phyloP scores from a whole-genome alignment of 2,329 filamentous ascomycete species.

The Aureobasidium sp. region DNA sequence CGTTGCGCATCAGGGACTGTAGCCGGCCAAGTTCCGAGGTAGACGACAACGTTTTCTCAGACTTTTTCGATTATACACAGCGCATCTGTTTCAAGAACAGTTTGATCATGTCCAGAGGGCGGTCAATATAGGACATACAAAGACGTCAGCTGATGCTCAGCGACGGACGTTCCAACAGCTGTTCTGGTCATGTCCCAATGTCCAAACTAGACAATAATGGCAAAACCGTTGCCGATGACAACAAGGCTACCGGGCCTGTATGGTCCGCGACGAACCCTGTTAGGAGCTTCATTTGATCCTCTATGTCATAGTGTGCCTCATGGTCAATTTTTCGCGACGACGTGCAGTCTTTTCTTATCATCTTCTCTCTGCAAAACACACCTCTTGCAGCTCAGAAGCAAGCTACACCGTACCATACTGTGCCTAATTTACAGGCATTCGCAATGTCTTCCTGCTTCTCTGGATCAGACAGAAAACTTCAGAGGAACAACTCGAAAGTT shows the following conservation, averaged over 20 bases:
- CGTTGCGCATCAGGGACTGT: slow-evolving; percentile 5
- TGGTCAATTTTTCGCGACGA: slow-evolving; percentile 7
- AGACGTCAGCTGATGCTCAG: too few relatives aligned
- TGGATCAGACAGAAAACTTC: slow-evolving; percentile 3
- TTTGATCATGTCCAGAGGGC: too few relatives aligned
- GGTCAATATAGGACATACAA: too few relatives aligned
- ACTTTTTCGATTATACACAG: not conserved
- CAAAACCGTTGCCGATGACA: not conserved
- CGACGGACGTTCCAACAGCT: not conserved
- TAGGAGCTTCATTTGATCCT: not conserved
- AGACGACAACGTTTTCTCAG: not conserved
- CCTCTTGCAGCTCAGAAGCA: not conserved
- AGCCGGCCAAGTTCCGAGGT: slow-evolving; percentile 6
- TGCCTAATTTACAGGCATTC: not conserved
- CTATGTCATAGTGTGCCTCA: slow-evolving; percentile 10
- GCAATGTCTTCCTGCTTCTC: slow-evolving; percentile 2
- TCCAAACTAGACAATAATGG: not conserved
- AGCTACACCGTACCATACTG: not conserved
- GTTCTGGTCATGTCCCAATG: too few relatives aligned
- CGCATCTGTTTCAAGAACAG: too few relatives aligned
- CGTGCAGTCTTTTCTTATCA: not conserved
- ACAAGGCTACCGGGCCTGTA: not conserved
- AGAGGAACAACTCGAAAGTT: slow-evolving; percentile 5
- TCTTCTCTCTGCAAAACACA: not conserved
- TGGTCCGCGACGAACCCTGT: slow-evolving; percentile 1